These are phyloP conservation scores for Trichoderma aggressivum DNA, from an alignment of 2,329 filamentous ascomycete species.

Conservation along the genomic window DNA sequence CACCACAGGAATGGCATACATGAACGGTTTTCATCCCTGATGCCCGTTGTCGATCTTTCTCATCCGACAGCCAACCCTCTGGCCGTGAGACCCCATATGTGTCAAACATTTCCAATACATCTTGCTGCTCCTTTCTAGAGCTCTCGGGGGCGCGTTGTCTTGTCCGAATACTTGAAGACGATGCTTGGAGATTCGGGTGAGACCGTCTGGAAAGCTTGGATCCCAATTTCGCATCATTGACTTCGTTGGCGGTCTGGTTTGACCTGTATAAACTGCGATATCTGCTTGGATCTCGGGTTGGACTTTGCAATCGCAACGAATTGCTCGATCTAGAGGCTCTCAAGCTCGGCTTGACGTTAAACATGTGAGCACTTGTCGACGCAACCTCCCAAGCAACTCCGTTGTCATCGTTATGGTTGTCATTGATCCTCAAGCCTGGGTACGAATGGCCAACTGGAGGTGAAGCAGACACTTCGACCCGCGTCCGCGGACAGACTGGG, in stretches of 20 bases:
- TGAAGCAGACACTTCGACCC: slow-evolving; percentile 23
- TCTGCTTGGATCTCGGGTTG: background rate
- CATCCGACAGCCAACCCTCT: slow-evolving; percentile 45
- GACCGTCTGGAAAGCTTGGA: background rate
- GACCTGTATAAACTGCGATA: background rate
- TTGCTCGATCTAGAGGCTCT: slow-evolving; percentile 16
- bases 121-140: slow-evolving; percentile 37
- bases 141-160: slow-evolving; percentile 30
- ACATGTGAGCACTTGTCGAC: background rate
- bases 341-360: slow-evolving; percentile 4
- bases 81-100: slow-evolving; percentile 46
- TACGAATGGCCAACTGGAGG: slow-evolving; percentile 24
- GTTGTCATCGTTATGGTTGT: slow-evolving; percentile 18
- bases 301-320: background rate
- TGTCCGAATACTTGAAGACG: slow-evolving; percentile 11
- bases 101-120: slow-evolving; percentile 47
- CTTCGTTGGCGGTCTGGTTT: background rate
- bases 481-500: slow-evolving; percentile 27
- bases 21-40: slow-evolving; percentile 29
- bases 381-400: slow-evolving; percentile 4
- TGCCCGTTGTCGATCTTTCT: slow-evolving; percentile 24
- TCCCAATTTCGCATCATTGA: background rate
- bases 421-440: slow-evolving; percentile 21
- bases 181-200: background rate
- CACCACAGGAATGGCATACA: slow-evolving; percentile 50